These are phyloP conservation scores for Verticillium longisporum DNA, from an alignment of 2,329 filamentous ascomycete genomes.

Conservation along the genomic window DNA sequence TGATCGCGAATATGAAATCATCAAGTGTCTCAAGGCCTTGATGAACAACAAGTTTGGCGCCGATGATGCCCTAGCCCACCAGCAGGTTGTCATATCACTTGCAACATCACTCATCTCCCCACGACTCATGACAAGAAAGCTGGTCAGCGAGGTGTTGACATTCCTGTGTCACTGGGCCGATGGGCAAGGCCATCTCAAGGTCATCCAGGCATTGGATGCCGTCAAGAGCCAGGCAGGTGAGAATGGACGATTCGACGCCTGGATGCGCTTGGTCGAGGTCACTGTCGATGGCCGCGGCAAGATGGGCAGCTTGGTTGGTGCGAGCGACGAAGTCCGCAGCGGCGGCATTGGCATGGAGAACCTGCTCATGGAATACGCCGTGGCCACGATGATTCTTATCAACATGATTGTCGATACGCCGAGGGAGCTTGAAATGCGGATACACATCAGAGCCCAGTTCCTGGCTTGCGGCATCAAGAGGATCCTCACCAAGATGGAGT, in stretches of 20 bases:
- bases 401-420: conserved; percentile 95
- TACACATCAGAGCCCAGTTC: conserved; percentile 93
- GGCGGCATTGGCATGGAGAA: conserved; percentile 99
- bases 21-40: conserved; percentile 93
- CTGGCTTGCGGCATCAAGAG: conserved; percentile 93
- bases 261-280: conserved; percentile 98
- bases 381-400: conserved; percentile 87
- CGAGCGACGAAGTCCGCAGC: conserved; percentile 90
- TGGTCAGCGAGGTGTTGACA: conserved; percentile 92
- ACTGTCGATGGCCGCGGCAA: conserved; percentile 95
- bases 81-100: conserved; percentile 83
- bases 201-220: conserved; percentile 86
- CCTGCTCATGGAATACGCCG: conserved; percentile 96
- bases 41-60: conserved; percentile 99
- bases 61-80: conserved; percentile 86
- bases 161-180: conserved; percentile 94
- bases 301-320: conserved; percentile 96
- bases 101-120: conserved; percentile 83
- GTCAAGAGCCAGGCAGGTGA: conserved; percentile 84
- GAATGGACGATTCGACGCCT: conserved; percentile 92
- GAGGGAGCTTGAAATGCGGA: conserved; percentile 79
- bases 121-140: conserved; percentile 82
- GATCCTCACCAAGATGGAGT: conserved; percentile 93
- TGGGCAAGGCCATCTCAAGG: conserved; percentile 83
- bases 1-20: conserved; percentile 91